phyloP scores from a whole-genome alignment of 2,329 filamentous ascomycete genomes.

The Fusarium compactum region DNA sequence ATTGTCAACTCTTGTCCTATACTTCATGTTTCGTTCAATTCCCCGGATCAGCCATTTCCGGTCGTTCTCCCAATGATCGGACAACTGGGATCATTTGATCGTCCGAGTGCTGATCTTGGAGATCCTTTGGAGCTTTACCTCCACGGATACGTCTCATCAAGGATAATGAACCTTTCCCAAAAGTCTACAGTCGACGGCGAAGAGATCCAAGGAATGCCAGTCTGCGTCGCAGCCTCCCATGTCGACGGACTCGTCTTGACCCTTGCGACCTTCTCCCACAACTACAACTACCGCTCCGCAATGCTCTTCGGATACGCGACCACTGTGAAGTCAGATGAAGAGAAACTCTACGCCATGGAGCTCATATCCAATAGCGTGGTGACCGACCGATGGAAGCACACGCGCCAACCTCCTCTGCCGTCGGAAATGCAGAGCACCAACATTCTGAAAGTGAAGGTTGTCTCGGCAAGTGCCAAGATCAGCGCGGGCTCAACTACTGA shows the following conservation, averaged over 20 bases:
- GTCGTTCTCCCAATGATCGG: constrained; percentile 88
- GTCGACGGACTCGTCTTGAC: constrained; percentile 84
- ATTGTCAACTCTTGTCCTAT: constrained; percentile 83
- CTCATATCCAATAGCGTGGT: constrained; percentile 82
- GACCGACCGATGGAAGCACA: constrained; percentile 74
- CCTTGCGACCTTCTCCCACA: constrained; percentile 82
- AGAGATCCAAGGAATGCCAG: constrained; percentile 67
- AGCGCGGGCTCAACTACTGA: constrained; percentile 73
- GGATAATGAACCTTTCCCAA: constrained; percentile 75
- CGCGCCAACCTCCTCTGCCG: constrained; percentile 75
- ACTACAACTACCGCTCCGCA: constrained; percentile 88
- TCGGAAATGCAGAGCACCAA: constrained; percentile 82
- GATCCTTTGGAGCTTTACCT: constrained; percentile 82
- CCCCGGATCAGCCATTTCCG: constrained; percentile 75
- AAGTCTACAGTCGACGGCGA: not conserved
- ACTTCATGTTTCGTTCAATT: constrained; percentile 82
- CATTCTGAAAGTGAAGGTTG: constrained; percentile 76
- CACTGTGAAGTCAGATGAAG: constrained; percentile 72
- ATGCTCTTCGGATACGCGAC: constrained; percentile 80
- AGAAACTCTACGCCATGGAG: constrained; percentile 83
- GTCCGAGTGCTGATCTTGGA: constrained; percentile 69
- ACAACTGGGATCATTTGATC: constrained; percentile 78
- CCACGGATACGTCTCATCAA: constrained; percentile 85
- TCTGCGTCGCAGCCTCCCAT: constrained; percentile 79
- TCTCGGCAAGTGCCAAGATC: constrained; percentile 81